Base-by-base conservation (phyloP, 768 basidiomycete species). In the Lentinus tigrinus region DNA sequence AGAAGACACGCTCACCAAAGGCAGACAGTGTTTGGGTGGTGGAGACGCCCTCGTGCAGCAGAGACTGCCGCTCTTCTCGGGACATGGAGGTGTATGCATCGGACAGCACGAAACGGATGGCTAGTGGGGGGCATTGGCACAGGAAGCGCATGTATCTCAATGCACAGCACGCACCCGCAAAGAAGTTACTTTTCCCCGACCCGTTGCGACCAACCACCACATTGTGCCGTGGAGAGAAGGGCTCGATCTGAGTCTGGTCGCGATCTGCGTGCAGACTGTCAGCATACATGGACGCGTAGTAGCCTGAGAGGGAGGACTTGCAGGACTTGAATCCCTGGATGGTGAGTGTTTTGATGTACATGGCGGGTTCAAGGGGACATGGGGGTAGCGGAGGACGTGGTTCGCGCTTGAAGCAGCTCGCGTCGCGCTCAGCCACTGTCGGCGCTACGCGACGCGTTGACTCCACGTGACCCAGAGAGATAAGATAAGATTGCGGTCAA, bases 311-410 rank as follows among this genome's bases (percentile, higher is more conserved):
- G 11, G 39, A 23, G 19, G n/a, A 72, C 82, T 65, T 69, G 90
- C 89, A 99, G n/a, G 95, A 97, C 75, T 99, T 99, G 83, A 99
- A 98, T 58, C 95, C 95, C 73, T 93, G 88, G 57, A 95, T 89
- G 1, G 93, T 93, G 28, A 94, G 74, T 19, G 93, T 93, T 70
- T 94, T 93, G 72, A 94, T 93, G 68, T 86, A 87, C 89, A 91
- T 91, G 39, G 40, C 44, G 46, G 34, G 28, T 14, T 37, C 43
- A 46, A 26, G 21, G 10, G 54, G 23, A 31, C 34, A 46, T 46
- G 43, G 21, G 9, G 43, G 21, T 46, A 7, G 23, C 13, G 43
- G 14, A 23, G 6, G 21, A 21, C n/a, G 43, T 23, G n/a, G 43
- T 44, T n/a, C n/a, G 40, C 21, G 40, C n/a, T n/a, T n/a, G 19